These are phyloP conservation scores for Conticribra weissflogii DNA, from an alignment of 108 stramenopile species.

Conservation along the genomic window DNA sequence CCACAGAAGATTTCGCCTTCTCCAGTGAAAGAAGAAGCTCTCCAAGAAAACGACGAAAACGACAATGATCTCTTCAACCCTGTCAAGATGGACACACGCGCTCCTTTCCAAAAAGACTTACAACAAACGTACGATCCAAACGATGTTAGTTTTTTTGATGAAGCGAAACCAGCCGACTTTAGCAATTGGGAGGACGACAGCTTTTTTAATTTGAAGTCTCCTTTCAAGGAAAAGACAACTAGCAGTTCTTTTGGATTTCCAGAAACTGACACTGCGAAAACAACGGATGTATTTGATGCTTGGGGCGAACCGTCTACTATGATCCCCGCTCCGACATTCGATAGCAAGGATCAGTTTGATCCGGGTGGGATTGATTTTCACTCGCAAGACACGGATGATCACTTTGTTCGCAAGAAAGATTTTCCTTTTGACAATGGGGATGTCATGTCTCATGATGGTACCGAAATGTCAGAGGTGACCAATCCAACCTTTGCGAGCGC, in stretches of 20 bases:
- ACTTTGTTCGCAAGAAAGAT: conserved; percentile 6
- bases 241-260: conserved; percentile 35
- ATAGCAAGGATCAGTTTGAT: not conserved
- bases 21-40: too few species aligned
- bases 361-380: conserved; percentile 13
- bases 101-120: not conserved
- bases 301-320: conserved; percentile 34
- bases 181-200: conserved; percentile 18
- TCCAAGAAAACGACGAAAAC: too few species aligned
- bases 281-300: conserved; percentile 21
- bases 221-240: conserved; percentile 10
- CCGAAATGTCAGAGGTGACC: conserved; percentile 41
- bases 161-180: conserved; percentile 2
- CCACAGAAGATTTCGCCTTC: too few species aligned
- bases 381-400: conserved; percentile 19
- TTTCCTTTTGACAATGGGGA: conserved; percentile 18
- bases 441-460: conserved; percentile 25
- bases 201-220: conserved; percentile 39
- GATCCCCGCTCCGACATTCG: not conserved
- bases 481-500: conserved; percentile 34
- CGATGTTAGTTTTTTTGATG: not conserved
- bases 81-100: too few species aligned
- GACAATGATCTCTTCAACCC: too few species aligned
- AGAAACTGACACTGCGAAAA: not conserved
- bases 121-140: not conserved